Percentiles rank a stretch among this genome's conserved stretches.
phyloP scores from a whole-genome alignment of 169 alveolate genomes.

The Plasmodium coatneyi region DNA sequence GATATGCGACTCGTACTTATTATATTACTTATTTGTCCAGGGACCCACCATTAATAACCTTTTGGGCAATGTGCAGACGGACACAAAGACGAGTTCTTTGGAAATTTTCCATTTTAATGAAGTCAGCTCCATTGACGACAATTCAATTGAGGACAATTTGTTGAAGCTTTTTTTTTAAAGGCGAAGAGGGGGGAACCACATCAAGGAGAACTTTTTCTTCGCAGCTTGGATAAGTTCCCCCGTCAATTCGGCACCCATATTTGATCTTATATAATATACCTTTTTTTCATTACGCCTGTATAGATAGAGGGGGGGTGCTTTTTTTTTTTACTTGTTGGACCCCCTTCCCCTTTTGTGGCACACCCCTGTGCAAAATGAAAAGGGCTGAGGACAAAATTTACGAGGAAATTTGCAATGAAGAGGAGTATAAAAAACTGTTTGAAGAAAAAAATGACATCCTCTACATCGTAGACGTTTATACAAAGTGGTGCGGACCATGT shows the following conservation, averaged over 20 bases:
- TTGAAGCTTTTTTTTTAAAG: conserved; percentile 43
- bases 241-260: background rate
- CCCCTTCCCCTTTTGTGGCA: background rate
- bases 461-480: conserved; percentile 68
- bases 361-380: conserved; percentile 46
- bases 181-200: background rate
- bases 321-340: background rate
- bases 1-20: conserved; percentile 37
- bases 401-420: conserved; percentile 59
- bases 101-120: conserved; percentile 65
- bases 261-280: background rate
- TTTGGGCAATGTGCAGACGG: conserved; percentile 10
- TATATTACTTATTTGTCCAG: conserved; percentile 62
- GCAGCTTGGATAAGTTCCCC: background rate
- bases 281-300: background rate
- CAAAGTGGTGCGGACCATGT: conserved; percentile 76
- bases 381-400: conserved; percentile 43
- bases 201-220: background rate
- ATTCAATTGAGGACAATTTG: conserved; percentile 57
- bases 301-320: background rate
- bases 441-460: conserved; percentile 65
- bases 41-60: conserved; percentile 45
- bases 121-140: conserved; percentile 22
- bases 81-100: conserved; percentile 2
- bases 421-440: conserved; percentile 67